Base-by-base conservation (phyloP, 129 eudicot species). In the Arctium lappa region DNA sequence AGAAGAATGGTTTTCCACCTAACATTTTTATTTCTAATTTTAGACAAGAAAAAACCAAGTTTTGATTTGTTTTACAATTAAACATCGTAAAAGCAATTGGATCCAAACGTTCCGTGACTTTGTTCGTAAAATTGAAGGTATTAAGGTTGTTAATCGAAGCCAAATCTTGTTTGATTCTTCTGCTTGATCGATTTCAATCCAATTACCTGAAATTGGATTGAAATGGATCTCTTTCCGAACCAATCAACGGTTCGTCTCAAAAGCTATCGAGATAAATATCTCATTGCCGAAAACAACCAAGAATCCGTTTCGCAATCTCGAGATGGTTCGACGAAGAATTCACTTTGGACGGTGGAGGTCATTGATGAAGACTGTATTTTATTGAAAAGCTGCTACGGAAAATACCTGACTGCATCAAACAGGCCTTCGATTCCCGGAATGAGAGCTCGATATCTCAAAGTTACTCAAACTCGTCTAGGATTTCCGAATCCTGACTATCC, bases 391-490 rank as follows among this genome's bases (percentile, higher is more conserved):
- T 86, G 91, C 56, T 86, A 78, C 10, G 94, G 90, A 8, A 90
- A 83, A 63, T 88, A 90, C 86, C 82, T 90, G 9, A 90, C 94
- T 2, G 94, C 94, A 33, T 82, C 92, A 0, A 79, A 87, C 85
- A 73, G 2, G 31, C 94, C 94, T 1, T 86, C 87, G 5, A 70
- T 90, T 22, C 94, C 92, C 0, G 88, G 89, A 42, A 83, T 79
- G 65, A 70, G 81, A 3, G 90, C 84, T 40, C 80, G 89, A 38
- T 78, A 77, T 69, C 44, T 79, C 46, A 80, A 81, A 73, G 87
- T 88, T n/a, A 72, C 88, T 9, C 91, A 88, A 73, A 86, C 87
- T 10, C 80, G 78, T 7, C 72, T 87, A 4, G 81, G 78, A 29
- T 75, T 69, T 18, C 16, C 66, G 4, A 69, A 76, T 56, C 81